phyloP scores from a whole-genome alignment of 139 green algal species.

The Chlamydomonas sp. region DNA sequence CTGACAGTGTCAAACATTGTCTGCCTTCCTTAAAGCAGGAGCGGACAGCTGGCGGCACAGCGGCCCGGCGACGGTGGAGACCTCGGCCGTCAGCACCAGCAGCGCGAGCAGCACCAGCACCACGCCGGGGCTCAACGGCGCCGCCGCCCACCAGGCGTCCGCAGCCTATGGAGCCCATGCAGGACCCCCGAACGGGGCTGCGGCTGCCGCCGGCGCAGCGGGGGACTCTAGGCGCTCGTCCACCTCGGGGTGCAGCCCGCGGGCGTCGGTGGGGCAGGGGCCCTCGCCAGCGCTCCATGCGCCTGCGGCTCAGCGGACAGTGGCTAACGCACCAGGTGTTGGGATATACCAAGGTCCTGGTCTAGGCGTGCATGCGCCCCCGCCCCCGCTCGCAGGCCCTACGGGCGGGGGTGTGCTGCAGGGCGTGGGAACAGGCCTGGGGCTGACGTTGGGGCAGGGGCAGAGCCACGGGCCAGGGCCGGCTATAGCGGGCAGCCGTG shows the following conservation, averaged over 20 bases:
- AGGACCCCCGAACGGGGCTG: too few species aligned
- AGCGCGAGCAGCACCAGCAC: slow-evolving; percentile 21
- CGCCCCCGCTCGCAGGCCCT: too few species aligned
- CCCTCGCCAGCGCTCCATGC: too few species aligned
- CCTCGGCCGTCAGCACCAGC: slow-evolving; percentile 10
- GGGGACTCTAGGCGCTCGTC: neutral
- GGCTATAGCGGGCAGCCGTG: slow-evolving; percentile 23
- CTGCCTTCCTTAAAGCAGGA: neutral
- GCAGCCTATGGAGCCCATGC: too few species aligned
- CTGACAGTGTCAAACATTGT: too few species aligned
- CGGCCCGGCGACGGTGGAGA: neutral
- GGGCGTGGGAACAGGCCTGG: neutral
- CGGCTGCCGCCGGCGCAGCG: too few species aligned
- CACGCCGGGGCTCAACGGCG: neutral
- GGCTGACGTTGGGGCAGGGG: neutral
- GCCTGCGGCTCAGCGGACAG: too few species aligned
- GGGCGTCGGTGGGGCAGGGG: too few species aligned
- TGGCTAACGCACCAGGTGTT: too few species aligned
- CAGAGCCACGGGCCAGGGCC: neutral
- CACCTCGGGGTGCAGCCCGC: neutral
- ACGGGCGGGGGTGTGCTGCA: neutral
- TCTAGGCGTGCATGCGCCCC: too few species aligned
- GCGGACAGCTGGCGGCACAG: neutral
- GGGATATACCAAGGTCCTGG: too few species aligned
- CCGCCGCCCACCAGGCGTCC: too few species aligned